A percentile compares a stretch with the other conserved stretches of the same genome.
Evolutionary conservation across 2,329 filamentous ascomycete genomes (phyloP).

Genomic region (Botryotinia convoluta): DNA sequence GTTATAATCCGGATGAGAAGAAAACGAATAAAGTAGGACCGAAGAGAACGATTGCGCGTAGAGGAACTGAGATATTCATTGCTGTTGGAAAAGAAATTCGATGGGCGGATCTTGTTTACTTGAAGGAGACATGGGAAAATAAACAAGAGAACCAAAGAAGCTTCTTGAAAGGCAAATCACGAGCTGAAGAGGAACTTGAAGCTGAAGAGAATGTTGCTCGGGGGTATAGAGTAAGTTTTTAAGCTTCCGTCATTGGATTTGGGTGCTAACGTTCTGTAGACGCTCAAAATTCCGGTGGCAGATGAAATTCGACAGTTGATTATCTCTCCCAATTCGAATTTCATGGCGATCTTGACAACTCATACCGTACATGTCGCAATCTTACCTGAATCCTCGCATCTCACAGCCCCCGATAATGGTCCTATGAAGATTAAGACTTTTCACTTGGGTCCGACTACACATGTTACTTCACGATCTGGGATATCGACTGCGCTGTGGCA

Average conservation of each 20-base stretch:
- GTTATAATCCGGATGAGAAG: conserved; percentile 37
- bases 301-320: conserved; percentile 82
- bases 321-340: conserved; percentile 78
- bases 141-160: conserved; percentile 35
- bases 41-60: conserved; percentile 68
- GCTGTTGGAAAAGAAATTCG: conserved; percentile 86
- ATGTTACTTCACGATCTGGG: conserved; percentile 80
- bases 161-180: conserved; percentile 25
- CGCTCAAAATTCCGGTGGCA: conserved; percentile 73
- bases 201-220: conserved; percentile 40
- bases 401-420: conserved; percentile 64
- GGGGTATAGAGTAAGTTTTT: conserved; percentile 48
- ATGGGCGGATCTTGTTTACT: conserved; percentile 79
- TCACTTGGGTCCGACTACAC: conserved; percentile 87
- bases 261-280: conserved; percentile 47
- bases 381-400: conserved; percentile 76
- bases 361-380: conserved; percentile 86
- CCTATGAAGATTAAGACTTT: conserved; percentile 80
- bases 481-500: conserved; percentile 88
- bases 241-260: conserved; percentile 27
- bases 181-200: conserved; percentile 24
- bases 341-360: conserved; percentile 79
- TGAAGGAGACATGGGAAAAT: conserved; percentile 64
- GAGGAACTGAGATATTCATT: conserved; percentile 85
- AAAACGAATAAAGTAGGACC: conserved; percentile 49